Base-by-base conservation (phyloP, 441 rosid species). In the Jatropha podagrica region DNA sequence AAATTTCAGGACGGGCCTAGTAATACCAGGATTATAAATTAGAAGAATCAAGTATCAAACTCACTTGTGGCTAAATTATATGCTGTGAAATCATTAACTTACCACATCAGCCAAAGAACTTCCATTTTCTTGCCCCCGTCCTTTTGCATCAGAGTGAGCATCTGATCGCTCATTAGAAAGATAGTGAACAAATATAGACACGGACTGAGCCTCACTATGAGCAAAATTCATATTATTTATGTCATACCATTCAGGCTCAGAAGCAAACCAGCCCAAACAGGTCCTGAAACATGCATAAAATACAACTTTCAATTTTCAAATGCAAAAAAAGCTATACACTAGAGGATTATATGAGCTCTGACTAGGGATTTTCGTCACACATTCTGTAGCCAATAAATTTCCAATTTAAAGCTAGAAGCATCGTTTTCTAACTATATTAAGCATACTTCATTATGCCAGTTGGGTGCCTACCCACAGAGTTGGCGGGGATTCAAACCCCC, bases 191-290 rank as follows among this genome's bases (percentile, higher is more conserved):
- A 94, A 94, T 61, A 94, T 72, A 58, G 95, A 86, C 75, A 96
- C 87, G 77, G 99, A 90, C 67, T 83, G 94, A 76, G 98, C 97
- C 89, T 94, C 98, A 54, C 92, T 88, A 77, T 83, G 89, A 73
- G 98, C 82, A 78, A 89, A 92, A 83, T 85, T 91, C 76, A 84
- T 76, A 76, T 86, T 80, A 75, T 86, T 88, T 63, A 81, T 84
- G 76, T 96, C 97, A 68, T 69, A 88, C 97, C 96, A 96, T 83
- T 90, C 96, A 32, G 98, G 97, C 86, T 91, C 97, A 88, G 81
- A 87, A 78, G 98, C 95, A 92, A 96, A 96, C 98, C 99, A 96
- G 75, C 97, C 95, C 88, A 96, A 85, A 76, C 95, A 88, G 75
- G 94, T 89, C 90, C 99, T 96, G 88, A 63, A 85, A 79, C 69